Percentiles rank a stretch among this genome's conserved stretches.
Evolutionary conservation across 371 early-diverging fungal species (phyloP).

Genomic region (Mortierella sp.): DNA sequence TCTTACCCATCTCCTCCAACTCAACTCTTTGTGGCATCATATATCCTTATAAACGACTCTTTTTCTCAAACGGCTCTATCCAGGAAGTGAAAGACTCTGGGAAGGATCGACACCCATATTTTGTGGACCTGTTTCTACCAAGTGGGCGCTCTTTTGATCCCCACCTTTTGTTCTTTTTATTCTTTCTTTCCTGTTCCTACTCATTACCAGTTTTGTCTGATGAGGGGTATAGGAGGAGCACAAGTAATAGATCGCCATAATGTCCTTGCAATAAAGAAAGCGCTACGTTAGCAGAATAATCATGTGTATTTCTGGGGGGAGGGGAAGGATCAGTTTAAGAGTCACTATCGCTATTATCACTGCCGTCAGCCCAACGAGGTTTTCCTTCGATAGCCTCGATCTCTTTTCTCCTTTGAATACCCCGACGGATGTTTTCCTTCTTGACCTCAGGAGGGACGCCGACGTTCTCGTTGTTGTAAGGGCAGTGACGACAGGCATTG

Average conservation of each 20-base stretch:
- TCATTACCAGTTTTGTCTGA: background rate
- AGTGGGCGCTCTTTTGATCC: no score
- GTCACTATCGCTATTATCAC: constrained; percentile 27
- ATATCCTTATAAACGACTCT: no score
- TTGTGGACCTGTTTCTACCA: no score
- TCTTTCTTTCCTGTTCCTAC: background rate
- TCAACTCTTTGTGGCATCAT: no score
- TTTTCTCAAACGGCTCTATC: no score
- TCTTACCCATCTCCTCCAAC: no score
- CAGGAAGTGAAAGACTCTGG: no score
- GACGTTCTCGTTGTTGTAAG: constrained; percentile 60
- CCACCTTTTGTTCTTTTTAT: no score
- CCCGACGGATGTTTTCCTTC: constrained; percentile 46
- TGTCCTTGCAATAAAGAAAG: no score
- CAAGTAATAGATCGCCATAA: no score
- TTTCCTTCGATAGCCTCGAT: constrained; percentile 49
- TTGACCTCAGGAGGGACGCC: constrained; percentile 59
- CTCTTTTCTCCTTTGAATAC: constrained; percentile 40
- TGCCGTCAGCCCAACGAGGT: constrained; percentile 47
- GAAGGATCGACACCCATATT: no score
- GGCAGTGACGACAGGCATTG: constrained; percentile 64
- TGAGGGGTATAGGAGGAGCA: background rate
- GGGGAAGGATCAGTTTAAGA: constrained; percentile 3
- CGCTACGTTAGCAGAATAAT: background rate
- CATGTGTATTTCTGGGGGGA: background rate